phyloP scores from a whole-genome alignment of 208 protist species.

The Phytomonas sp. region DNA sequence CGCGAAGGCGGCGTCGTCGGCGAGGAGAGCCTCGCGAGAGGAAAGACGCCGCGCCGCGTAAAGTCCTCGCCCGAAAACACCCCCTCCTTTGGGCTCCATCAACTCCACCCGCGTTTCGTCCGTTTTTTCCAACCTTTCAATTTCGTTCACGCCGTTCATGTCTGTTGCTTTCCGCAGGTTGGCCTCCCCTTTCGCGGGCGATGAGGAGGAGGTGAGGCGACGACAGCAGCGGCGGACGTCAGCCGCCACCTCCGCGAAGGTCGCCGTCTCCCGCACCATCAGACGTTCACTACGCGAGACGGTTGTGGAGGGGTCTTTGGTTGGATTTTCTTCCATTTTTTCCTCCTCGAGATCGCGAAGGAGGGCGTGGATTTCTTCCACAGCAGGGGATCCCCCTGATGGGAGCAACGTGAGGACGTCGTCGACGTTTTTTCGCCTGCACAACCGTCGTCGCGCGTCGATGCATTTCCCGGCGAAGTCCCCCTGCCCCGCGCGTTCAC shows the following conservation, averaged over 20 bases:
- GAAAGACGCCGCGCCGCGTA: slow-evolving; percentile 47
- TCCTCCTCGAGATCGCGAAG: slow-evolving; percentile 2
- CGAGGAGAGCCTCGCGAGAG: slow-evolving; percentile 32
- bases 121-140: too few relatives aligned
- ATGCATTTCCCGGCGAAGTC: slow-evolving; percentile 46
- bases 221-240: neutral
- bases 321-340: slow-evolving; percentile 3
- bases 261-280: neutral
- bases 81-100: slow-evolving; percentile 40
- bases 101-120: slow-evolving; percentile 33
- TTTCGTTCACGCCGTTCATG: neutral
- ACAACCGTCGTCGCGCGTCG: slow-evolving; percentile 38
- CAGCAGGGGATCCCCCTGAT: neutral
- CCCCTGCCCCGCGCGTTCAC: slow-evolving; percentile 33
- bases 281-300: neutral
- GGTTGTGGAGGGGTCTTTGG: neutral
- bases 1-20: slow-evolving; percentile 49
- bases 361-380: neutral
- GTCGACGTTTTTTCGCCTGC: slow-evolving; percentile 21
- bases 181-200: neutral
- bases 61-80: slow-evolving; percentile 60
- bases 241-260: neutral
- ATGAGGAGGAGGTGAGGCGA: slow-evolving; percentile 13
- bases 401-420: slow-evolving; percentile 14
- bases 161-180: neutral